Evolutionary conservation across 441 rosid genomes (phyloP).

Genomic region (Erodium chrysanthum): DNA sequence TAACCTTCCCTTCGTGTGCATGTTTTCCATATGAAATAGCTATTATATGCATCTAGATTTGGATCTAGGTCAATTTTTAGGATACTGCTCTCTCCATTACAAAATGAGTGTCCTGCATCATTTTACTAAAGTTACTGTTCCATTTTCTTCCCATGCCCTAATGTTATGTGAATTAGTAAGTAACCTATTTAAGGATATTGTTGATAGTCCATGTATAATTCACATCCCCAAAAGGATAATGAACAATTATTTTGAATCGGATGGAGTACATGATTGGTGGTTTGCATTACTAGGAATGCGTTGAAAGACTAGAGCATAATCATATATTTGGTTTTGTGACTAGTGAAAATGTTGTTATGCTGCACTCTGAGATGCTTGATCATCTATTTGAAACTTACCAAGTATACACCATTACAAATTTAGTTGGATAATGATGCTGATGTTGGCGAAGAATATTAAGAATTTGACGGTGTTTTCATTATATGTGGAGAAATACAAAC

Average conservation of each 20-base stretch:
- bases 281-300: neutral
- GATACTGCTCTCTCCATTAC: too few species aligned
- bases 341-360: neutral
- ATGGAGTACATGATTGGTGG: neutral
- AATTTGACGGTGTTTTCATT: neutral
- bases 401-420: neutral
- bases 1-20: too few species aligned
- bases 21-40: too few species aligned
- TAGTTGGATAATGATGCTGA: neutral
- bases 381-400: neutral
- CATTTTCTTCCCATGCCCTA: too few species aligned
- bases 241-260: neutral
- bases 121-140: too few species aligned
- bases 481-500: neutral
- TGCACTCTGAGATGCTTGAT: neutral
- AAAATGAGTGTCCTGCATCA: too few species aligned
- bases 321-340: neutral
- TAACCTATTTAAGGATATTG: too few species aligned
- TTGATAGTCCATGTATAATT: too few species aligned
- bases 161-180: neutral
- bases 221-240: neutral
- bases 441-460: neutral
- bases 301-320: neutral
- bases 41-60: too few species aligned
- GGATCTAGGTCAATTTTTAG: too few species aligned